Base-by-base conservation (phyloP, 768 basidiomycete genomes). In the Phylloporus arenicola region DNA sequence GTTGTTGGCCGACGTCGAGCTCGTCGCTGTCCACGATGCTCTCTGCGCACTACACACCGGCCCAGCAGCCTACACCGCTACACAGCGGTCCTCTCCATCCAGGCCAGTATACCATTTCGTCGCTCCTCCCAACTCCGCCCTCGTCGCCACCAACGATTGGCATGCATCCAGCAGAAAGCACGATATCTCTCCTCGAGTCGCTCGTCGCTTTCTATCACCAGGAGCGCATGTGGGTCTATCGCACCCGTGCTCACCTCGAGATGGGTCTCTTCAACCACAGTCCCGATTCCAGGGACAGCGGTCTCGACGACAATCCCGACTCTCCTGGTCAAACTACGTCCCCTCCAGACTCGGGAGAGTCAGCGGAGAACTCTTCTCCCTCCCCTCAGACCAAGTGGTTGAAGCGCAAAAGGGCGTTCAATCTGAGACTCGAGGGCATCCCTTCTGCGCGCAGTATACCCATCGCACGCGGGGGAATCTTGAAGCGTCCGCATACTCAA, bases 171-270 rank as follows among this genome's bases (percentile, higher is more conserved):
- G 70, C 77, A 33, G 69, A 72, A 31, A 71, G 71, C 13, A 80
- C 84, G n/a, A 70, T 77, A 40, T 69, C 74, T 56, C 75, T 83
- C 55, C 80, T 86, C 60, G 80, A 84, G 57, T 76, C 78, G 24
- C 79, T 88, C 45, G 74, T 82, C 37, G 70, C 75, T 6, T 86
- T 82, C 58, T 88, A 87, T 64, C 79, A 84, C 61, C 77, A 80
- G 55, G 83, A 86, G 67, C 80, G 80, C 34, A 79, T 77, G 70
- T 87, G 85, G 83, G 77, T 86, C 6, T 79, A 82, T 54, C 80
- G 80, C 49, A 82, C 81, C 43, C 80, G 83, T 35, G 79, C 78
- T 16, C 71, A 73, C 44, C 76, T 86, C 56, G 80, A 83, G 65
- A 70, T 76, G 61, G 73, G 75, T 39, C 56, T 72, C 52, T 47